Percentiles rank a stretch among this genome's conserved stretches.
Evolutionary conservation across 768 basidiomycete genomes (phyloP).

Genomic region (Chalciporus piperatus): DNA sequence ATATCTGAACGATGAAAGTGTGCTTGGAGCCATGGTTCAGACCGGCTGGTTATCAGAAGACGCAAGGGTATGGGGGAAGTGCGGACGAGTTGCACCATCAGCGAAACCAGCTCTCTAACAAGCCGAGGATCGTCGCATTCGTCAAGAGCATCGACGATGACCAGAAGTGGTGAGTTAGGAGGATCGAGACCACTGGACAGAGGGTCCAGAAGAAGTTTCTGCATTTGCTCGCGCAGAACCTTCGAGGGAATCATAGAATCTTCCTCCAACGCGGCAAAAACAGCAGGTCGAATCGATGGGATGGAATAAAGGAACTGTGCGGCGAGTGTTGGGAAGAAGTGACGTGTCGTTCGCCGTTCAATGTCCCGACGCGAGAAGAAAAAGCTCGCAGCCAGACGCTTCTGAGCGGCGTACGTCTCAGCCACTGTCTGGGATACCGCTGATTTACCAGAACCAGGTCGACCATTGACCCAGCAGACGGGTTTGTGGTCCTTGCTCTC

Average conservation of each 20-base stretch:
- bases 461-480: conserved; percentile 21
- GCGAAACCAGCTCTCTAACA: conserved; percentile 19
- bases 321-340: conserved; percentile 31
- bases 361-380: conserved; percentile 30
- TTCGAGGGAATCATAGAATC: conserved; percentile 19
- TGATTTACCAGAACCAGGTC: conserved; percentile 19
- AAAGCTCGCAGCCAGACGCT: conserved; percentile 31
- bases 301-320: conserved; percentile 25
- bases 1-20: conserved; percentile 16
- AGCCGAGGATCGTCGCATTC: conserved; percentile 25
- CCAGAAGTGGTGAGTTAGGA: conserved; percentile 8
- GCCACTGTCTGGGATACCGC: conserved; percentile 28
- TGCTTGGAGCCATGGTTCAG: conserved; percentile 13
- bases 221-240: conserved; percentile 23
- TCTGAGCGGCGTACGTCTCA: conserved; percentile 10
- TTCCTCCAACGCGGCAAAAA: conserved; percentile 17
- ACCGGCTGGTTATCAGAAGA: conserved; percentile 24
- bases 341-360: conserved; percentile 16
- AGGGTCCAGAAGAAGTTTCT: conserved; percentile 22
- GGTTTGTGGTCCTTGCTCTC: background rate
- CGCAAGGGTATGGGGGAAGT: conserved; percentile 17
- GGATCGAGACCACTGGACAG: conserved; percentile 4
- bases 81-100: conserved; percentile 16
- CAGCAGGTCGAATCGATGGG: conserved; percentile 12
- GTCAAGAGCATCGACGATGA: conserved; percentile 20